phyloP scores from a whole-genome alignment of 768 basidiomycete genomes.

The Pholiota conissans region DNA sequence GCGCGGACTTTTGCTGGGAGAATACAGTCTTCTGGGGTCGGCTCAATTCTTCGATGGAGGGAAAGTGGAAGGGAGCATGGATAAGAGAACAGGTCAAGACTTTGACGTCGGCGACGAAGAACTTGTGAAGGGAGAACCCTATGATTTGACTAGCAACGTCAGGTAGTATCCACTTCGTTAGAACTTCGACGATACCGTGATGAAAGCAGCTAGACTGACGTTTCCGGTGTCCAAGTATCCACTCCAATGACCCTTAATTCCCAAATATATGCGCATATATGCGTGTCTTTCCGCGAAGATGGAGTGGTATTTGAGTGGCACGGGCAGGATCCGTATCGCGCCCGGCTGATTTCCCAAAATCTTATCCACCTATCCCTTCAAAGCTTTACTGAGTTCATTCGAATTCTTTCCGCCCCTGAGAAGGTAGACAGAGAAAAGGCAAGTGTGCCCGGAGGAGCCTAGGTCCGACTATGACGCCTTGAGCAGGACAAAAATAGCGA shows the following conservation, averaged over 20 bases:
- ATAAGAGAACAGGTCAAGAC: not conserved
- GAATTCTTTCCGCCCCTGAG: no score
- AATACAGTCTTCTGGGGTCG: not conserved
- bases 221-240: no score
- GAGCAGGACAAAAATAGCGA: not conserved
- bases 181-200: not conserved
- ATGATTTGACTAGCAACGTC: not conserved
- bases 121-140: not conserved
- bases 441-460: not conserved
- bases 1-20: not conserved
- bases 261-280: not conserved
- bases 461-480: not conserved
- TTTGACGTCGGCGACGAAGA: not conserved
- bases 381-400: no score
- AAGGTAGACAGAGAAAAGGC: no score
- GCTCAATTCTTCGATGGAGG: not conserved
- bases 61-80: not conserved
- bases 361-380: no score
- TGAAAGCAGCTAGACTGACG: no score
- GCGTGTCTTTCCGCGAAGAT: not conserved
- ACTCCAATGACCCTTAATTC: no score
- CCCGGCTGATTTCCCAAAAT: no score
- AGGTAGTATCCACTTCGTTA: no score
- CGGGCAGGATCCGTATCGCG: no score
- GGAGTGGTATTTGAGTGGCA: not conserved